phyloP scores from a whole-genome alignment of 1,139 yeast species.

The Magnusiomyces paraingens region DNA sequence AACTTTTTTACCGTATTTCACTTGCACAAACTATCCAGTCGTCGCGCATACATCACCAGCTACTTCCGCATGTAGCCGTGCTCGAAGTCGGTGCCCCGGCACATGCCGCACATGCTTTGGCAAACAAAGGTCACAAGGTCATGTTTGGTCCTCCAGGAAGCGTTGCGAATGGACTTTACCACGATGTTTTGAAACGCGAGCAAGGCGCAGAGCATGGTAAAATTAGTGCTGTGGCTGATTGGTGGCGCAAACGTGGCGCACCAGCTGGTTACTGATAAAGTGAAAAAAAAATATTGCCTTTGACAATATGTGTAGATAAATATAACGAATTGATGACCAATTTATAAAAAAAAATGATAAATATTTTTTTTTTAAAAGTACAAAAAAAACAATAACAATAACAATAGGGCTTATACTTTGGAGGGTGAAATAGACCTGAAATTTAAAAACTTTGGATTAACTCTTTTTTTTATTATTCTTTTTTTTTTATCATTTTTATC shows the following conservation, averaged over 20 bases:
- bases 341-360: not conserved
- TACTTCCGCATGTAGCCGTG: conserved; percentile 62
- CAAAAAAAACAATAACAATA: not conserved
- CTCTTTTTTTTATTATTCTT: not conserved
- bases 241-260: conserved; percentile 49
- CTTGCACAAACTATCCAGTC: conserved; percentile 64
- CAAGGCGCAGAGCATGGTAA: conserved; percentile 28
- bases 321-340: not conserved
- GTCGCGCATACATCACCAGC: conserved; percentile 86
- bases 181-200: not conserved
- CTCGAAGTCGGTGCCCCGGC: conserved; percentile 50
- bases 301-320: not conserved
- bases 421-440: not conserved
- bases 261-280: conserved; percentile 37
- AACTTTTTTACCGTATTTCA: conserved; percentile 49
- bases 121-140: conserved; percentile 39
- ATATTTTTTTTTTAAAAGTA: no score
- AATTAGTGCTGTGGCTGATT: conserved; percentile 51
- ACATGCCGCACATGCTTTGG: conserved; percentile 30
- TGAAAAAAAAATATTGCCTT: not conserved
- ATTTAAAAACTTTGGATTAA: not conserved
- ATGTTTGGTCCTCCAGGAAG: conserved; percentile 36
- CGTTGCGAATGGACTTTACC: conserved; percentile 45
- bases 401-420: not conserved
- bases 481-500: not conserved